Evolutionary conservation across 106 monocot species (phyloP).

Genomic region (Dendrobium officinale): DNA sequence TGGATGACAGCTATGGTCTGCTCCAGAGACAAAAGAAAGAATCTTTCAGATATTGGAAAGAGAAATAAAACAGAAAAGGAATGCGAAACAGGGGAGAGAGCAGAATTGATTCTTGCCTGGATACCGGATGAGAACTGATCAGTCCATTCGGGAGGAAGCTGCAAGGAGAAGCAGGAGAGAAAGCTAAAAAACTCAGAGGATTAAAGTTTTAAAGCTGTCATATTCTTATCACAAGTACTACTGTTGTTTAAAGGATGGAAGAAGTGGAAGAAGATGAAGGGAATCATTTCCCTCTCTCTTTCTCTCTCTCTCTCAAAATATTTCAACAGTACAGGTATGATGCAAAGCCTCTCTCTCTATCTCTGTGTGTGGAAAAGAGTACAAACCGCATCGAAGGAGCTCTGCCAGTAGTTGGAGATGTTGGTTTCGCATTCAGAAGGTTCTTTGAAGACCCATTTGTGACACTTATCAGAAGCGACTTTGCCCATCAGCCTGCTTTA

Average conservation of each 20-base stretch:
- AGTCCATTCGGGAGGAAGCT: slow-evolving; percentile 94
- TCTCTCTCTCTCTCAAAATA: background rate
- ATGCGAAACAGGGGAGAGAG: background rate
- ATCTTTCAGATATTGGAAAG: background rate
- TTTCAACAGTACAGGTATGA: no score
- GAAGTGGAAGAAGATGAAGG: slow-evolving; percentile 16
- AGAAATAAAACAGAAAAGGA: background rate
- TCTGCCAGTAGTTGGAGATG: slow-evolving; percentile 98
- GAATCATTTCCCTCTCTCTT: slow-evolving; percentile 31
- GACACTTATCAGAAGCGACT: slow-evolving; percentile 95
- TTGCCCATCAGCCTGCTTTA: slow-evolving; percentile 88
- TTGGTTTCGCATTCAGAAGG: slow-evolving; percentile 88
- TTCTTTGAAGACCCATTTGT: slow-evolving; percentile 99
- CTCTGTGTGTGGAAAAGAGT: background rate
- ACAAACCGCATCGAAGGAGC: slow-evolving; percentile 94
- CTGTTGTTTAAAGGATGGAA: background rate
- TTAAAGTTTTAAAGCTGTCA: background rate
- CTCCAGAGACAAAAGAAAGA: slow-evolving; percentile 8
- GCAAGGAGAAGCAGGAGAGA: slow-evolving; percentile 20
- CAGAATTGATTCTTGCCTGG: slow-evolving; percentile 33
- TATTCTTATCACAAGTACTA: background rate
- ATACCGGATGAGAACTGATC: slow-evolving; percentile 90
- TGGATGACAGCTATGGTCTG: slow-evolving; percentile 97
- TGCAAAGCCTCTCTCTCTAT: background rate
- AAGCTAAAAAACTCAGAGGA: background rate